These are phyloP conservation scores for Tagetes erecta DNA, from an alignment of 129 eudicot genomes.

Conservation along the genomic window DNA sequence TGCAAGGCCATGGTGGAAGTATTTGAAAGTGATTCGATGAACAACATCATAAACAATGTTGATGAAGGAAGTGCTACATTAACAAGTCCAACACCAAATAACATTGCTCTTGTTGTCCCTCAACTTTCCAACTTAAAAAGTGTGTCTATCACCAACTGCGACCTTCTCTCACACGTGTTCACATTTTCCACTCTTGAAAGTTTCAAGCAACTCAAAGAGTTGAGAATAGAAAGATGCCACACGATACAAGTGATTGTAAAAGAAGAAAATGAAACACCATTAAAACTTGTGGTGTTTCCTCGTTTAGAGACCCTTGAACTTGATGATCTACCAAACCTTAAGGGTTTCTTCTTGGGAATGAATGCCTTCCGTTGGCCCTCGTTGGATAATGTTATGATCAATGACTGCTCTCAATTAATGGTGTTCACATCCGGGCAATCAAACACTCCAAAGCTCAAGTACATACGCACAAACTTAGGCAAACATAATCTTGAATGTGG, in stretches of 20 bases:
- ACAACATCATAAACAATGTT: neutral
- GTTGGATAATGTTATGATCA: neutral
- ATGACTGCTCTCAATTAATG: neutral
- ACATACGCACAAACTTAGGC: constrained; percentile 5
- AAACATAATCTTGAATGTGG: constrained; percentile 10
- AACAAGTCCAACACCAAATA: neutral
- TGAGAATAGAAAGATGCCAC: too few relatives aligned
- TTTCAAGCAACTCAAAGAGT: too few relatives aligned
- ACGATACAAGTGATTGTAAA: too few relatives aligned
- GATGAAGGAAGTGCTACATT: constrained; percentile 4
- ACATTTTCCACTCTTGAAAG: too few relatives aligned
- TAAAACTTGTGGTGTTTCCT: constrained; percentile 9
- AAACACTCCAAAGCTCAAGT: constrained; percentile 11
- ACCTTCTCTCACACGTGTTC: neutral
- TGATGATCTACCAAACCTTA: constrained; percentile 6
- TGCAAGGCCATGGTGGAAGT: neutral
- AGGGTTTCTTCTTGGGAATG: neutral
- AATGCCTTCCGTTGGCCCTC: constrained; percentile 3
- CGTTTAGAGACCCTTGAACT: constrained; percentile 9
- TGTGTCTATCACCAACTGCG: neutral
- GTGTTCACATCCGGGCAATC: neutral
- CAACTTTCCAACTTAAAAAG: constrained; percentile 6
- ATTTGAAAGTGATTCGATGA: constrained; percentile 3
- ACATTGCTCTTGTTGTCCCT: neutral
- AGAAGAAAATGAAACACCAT: neutral